These are phyloP conservation scores for Sextonia rubra DNA, from an alignment of 164 flowering plant species.

Conservation along the genomic window DNA sequence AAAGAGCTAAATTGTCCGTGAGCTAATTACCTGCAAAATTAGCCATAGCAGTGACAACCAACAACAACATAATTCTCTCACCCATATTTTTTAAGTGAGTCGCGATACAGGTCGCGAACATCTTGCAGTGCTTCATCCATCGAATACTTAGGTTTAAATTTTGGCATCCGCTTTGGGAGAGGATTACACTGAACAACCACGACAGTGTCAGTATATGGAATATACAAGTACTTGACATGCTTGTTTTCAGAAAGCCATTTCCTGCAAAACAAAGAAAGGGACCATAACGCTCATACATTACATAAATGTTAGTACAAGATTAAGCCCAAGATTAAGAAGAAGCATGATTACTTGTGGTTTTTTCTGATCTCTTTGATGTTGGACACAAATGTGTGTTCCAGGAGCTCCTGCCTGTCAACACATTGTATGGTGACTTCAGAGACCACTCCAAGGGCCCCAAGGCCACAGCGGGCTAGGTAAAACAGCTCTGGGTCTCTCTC, in stretches of 20 bases:
- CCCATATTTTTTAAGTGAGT: conserved; percentile 67
- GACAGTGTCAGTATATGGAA: conserved; percentile 90
- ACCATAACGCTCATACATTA: neutral
- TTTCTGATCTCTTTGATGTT: conserved; percentile 79
- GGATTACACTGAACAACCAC: conserved; percentile 96
- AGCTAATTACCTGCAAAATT: conserved; percentile 12
- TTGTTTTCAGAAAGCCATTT: conserved; percentile 84
- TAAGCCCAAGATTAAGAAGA: neutral
- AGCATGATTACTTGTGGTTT: conserved; percentile 72
- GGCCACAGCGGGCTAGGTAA: conserved; percentile 95
- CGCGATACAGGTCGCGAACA: conserved; percentile 70
- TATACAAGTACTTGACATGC: conserved; percentile 91
- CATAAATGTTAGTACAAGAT: too few species aligned
- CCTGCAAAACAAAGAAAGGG: conserved; percentile 36
- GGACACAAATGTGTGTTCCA: conserved; percentile 86
- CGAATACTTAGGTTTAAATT: conserved; percentile 73
- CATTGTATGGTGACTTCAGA: conserved; percentile 97
- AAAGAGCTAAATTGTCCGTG: conserved; percentile 21
- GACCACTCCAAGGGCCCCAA: conserved; percentile 97
- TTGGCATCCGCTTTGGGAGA: conserved; percentile 79
- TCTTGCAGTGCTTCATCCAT: conserved; percentile 84
- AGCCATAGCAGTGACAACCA: neutral
- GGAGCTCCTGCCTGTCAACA: conserved; percentile 93
- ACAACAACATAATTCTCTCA: conserved; percentile 17
- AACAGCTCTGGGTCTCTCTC: conserved; percentile 92